Evolutionary conservation across 805 yeast genomes (phyloP).

Genomic region (Nakazawaea peltata): DNA sequence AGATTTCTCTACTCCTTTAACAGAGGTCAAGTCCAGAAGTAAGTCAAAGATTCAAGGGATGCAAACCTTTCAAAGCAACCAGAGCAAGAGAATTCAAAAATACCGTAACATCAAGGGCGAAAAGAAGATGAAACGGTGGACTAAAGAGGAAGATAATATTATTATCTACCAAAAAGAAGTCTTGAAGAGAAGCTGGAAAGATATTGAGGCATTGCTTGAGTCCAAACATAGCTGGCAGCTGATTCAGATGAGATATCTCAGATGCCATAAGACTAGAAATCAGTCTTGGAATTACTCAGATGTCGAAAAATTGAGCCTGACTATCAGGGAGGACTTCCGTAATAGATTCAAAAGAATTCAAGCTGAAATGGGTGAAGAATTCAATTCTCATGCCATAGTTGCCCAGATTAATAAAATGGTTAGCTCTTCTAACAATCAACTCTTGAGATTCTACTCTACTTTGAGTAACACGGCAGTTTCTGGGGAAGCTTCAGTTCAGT

Average conservation of each 20-base stretch:
- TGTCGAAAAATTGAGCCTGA: conserved; percentile 21
- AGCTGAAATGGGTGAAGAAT: conserved; percentile 21
- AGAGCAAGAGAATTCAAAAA: conserved; percentile 1
- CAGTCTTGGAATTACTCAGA: conserved; percentile 27
- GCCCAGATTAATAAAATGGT: too few species aligned
- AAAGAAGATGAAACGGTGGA: conserved; percentile 18
- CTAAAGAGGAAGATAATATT: conserved; percentile 27
- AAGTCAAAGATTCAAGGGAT: conserved; percentile 5
- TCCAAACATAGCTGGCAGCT: conserved; percentile 35
- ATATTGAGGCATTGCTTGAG: conserved; percentile 24
- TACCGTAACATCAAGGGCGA: not conserved
- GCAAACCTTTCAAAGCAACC: conserved; percentile 8
- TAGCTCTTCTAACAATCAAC: too few species aligned
- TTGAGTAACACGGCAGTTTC: too few species aligned
- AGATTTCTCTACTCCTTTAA: conserved; percentile 1
- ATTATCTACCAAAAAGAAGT: conserved; percentile 29
- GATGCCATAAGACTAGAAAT: conserved; percentile 28
- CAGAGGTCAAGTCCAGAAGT: conserved; percentile 8
- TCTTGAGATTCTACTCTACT: too few species aligned
- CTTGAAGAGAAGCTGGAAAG: conserved; percentile 28
- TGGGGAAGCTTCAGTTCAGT: too few species aligned
- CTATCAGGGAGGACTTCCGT: conserved; percentile 30
- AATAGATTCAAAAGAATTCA: conserved; percentile 30
- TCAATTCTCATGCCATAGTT: conserved; percentile 20
- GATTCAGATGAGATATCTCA: conserved; percentile 36